A percentile compares a stretch with the other conserved stretches of the same genome.
These are phyloP conservation scores for Fusarium sp. DNA, from an alignment of 2,329 filamentous ascomycete genomes.

Conservation along the genomic window DNA sequence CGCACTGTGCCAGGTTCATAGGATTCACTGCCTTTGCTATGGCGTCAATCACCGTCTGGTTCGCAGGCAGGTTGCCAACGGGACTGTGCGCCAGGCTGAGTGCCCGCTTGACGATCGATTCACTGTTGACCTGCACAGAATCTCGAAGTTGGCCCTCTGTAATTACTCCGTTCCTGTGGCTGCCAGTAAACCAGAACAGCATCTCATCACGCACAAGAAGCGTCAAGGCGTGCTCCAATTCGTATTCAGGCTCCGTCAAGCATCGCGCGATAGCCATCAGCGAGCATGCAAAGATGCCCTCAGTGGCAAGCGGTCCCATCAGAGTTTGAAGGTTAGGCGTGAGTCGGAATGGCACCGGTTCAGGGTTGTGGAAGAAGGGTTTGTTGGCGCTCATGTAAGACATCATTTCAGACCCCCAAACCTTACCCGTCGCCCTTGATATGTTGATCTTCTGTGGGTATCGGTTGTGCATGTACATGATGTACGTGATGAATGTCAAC, in stretches of 20 bases:
- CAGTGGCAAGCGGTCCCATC: conserved; percentile 94
- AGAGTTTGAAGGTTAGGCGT: conserved; percentile 95
- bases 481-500: conserved; percentile 98
- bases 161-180: conserved; percentile 65
- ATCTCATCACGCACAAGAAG: conserved; percentile 98
- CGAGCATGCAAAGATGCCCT: conserved; percentile 94
- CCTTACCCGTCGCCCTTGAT: conserved; percentile 84
- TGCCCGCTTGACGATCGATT: conserved; percentile 91
- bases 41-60: conserved; percentile 95
- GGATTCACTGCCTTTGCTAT: conserved; percentile 95
- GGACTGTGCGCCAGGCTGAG: conserved; percentile 82
- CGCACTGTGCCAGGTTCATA: conserved; percentile 84
- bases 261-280: conserved; percentile 97
- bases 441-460: conserved; percentile 97
- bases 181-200: conserved; percentile 92
- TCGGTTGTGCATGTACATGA: conserved; percentile 95
- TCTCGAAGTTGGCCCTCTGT: conserved; percentile 76
- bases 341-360: conserved; percentile 95
- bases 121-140: conserved; percentile 84
- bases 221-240: conserved; percentile 93
- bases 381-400: conserved; percentile 85
- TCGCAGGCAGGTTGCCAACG: conserved; percentile 85
- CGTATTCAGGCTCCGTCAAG: conserved; percentile 85
- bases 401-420: conserved; percentile 96
- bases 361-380: conserved; percentile 92